Conservation (phyloP, 306 rosid genomes). For the Morella rubra region DNA sequence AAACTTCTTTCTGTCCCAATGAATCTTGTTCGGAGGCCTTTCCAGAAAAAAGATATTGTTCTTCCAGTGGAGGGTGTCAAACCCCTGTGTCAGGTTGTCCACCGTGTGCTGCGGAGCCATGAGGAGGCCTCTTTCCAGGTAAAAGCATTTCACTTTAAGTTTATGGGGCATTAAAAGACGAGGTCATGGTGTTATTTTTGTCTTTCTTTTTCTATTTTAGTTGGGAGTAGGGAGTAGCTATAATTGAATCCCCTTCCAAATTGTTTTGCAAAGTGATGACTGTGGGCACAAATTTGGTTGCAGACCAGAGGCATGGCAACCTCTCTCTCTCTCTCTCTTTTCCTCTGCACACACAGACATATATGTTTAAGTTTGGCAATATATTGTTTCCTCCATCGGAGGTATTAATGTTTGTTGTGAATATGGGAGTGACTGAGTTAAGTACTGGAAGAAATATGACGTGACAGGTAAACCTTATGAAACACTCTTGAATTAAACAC, state of each 20-base stretch:
- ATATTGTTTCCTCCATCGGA: neutral
- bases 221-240: neutral
- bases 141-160: slow-evolving; percentile 15
- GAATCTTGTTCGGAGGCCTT: slow-evolving; percentile 70
- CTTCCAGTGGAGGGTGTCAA: slow-evolving; percentile 82
- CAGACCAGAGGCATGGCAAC: neutral
- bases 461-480: neutral
- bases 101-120: slow-evolving; percentile 50
- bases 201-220: neutral
- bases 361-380: neutral
- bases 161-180: neutral
- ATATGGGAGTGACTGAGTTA: neutral
- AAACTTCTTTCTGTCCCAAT: slow-evolving; percentile 68
- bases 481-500: neutral
- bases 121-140: slow-evolving; percentile 94
- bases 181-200: slow-evolving; percentile 1
- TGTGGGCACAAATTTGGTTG: neutral
- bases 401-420: neutral
- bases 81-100: slow-evolving; percentile 68
- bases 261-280: neutral
- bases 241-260: neutral
- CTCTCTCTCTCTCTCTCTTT: no score
- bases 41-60: slow-evolving; percentile 70
- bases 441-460: neutral
- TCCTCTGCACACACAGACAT: neutral